Evolutionary conservation across 306 rosid species (phyloP), one percentile per base, ranked within the genome.

Genomic region (Citrullus amarus): DNA sequence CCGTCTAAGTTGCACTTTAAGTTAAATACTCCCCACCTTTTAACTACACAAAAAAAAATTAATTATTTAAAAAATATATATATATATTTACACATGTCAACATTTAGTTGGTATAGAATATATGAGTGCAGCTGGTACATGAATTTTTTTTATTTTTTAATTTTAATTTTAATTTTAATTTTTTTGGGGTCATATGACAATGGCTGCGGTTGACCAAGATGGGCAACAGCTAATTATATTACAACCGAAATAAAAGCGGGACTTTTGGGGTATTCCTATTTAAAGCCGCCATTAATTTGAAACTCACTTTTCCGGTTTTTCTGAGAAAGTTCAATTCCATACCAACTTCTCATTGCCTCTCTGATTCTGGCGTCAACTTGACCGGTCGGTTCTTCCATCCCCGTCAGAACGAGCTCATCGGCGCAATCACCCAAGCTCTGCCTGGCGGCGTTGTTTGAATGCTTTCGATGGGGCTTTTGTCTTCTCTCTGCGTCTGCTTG

Each of bases 401-500:
- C 28, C 28, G 28, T 25, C 28, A 46, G n/a, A 5, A 14, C 20
- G 39, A 72, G 12, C 59, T 73, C 28, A 8, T 15, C 78, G 78
- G 78, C 39, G 44, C 34, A 69, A 5, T 14, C 63, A 43, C 32
- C 32, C 43, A 51, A 38, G 15, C 2, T 53, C 57, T 53, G 4
- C 8, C 58, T 4, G 56, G 56, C 63, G 50, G 28, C 28, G 60
- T 36, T 57, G 32, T 61, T 82, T 78, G 79, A 9, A 78, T 80
- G 85, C 65, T n/a, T 71, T 61, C 38, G 63, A 89, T 90, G 96
- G 84, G 69, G n/a, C 43, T 87, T 41, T 54, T 85, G 14, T 82
- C 86, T 28, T 13, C 32, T 22, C 66, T 91, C 11, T 86, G 86
- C 22, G 38, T 68, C 66, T 93, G 90, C 86, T 72, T 84, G 55